Evolutionary conservation across 495 filamentous ascomycete genomes (phyloP).

Genomic region (Filosporella fistucella): DNA sequence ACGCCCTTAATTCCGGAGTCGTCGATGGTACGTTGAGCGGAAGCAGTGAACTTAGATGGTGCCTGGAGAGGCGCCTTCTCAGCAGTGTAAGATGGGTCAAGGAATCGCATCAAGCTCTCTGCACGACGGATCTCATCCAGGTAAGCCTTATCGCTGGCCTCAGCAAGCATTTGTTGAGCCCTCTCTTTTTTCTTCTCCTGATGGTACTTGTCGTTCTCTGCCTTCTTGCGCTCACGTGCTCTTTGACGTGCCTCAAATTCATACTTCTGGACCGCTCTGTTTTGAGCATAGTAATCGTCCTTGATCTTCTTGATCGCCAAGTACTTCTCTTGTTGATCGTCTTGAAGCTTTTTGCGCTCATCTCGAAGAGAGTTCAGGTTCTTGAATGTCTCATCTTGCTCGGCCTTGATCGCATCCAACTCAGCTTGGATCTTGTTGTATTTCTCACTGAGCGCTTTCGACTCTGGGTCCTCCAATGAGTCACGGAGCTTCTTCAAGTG

Average conservation of each 20-base stretch:
- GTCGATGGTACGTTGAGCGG: slow-evolving; percentile 77
- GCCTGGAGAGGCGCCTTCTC: slow-evolving; percentile 56
- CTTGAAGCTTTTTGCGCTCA: slow-evolving; percentile 75
- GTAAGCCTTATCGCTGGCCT: slow-evolving; percentile 86
- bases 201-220: slow-evolving; percentile 70
- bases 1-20: slow-evolving; percentile 73
- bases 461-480: slow-evolving; percentile 84
- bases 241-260: slow-evolving; percentile 67
- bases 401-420: slow-evolving; percentile 80
- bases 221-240: slow-evolving; percentile 65
- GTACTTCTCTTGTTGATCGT: slow-evolving; percentile 81
- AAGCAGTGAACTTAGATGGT: slow-evolving; percentile 67
- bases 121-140: slow-evolving; percentile 85
- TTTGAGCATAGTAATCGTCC: slow-evolving; percentile 75
- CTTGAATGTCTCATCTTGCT: slow-evolving; percentile 85
- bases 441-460: slow-evolving; percentile 77
- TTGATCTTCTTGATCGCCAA: slow-evolving; percentile 73
- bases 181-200: slow-evolving; percentile 74
- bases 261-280: slow-evolving; percentile 72
- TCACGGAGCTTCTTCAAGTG: slow-evolving; percentile 84
- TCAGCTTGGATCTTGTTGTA: slow-evolving; percentile 80
- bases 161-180: slow-evolving; percentile 80
- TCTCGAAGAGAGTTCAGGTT: slow-evolving; percentile 83
- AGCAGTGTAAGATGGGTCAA: slow-evolving; percentile 73
- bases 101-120: slow-evolving; percentile 80